phyloP scores from a whole-genome alignment of 1,139 yeast genomes.

The Pichia sp. region DNA sequence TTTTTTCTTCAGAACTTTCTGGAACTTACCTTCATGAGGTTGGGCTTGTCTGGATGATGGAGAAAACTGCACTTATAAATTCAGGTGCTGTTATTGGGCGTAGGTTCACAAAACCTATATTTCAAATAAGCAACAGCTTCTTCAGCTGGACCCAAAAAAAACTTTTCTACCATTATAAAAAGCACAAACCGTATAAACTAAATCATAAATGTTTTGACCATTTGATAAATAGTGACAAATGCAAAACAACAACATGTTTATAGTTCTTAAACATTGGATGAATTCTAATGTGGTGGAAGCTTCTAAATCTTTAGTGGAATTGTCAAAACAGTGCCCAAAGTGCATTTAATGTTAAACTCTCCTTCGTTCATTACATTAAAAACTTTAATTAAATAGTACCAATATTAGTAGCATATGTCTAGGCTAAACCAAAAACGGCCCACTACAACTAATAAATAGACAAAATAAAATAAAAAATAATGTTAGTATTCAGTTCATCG shows the following conservation, averaged over 20 bases:
- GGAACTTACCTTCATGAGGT: conserved; percentile 33
- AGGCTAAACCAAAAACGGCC: conserved; percentile 54
- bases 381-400: conserved; percentile 62
- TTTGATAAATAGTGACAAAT: conserved; percentile 72
- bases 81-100: conserved; percentile 80
- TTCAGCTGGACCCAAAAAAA: conserved; percentile 53
- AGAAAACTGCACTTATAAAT: conserved; percentile 68
- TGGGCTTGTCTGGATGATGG: conserved; percentile 59
- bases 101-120: conserved; percentile 70
- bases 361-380: conserved; percentile 80
- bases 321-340: conserved; percentile 59
- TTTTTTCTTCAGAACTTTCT: conserved; percentile 32
- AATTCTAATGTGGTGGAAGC: conserved; percentile 74
- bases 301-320: conserved; percentile 68
- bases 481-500: no score
- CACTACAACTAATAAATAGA: conserved; percentile 37
- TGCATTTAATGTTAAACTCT: conserved; percentile 61
- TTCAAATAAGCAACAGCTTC: conserved; percentile 57
- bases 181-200: conserved; percentile 66
- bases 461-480: no score
- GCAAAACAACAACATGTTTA: conserved; percentile 50
- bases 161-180: conserved; percentile 67
- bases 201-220: conserved; percentile 67
- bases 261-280: conserved; percentile 55
- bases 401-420: conserved; percentile 50